phyloP scores from a whole-genome alignment of 441 rosid species.

The Flueggea neowawraea region DNA sequence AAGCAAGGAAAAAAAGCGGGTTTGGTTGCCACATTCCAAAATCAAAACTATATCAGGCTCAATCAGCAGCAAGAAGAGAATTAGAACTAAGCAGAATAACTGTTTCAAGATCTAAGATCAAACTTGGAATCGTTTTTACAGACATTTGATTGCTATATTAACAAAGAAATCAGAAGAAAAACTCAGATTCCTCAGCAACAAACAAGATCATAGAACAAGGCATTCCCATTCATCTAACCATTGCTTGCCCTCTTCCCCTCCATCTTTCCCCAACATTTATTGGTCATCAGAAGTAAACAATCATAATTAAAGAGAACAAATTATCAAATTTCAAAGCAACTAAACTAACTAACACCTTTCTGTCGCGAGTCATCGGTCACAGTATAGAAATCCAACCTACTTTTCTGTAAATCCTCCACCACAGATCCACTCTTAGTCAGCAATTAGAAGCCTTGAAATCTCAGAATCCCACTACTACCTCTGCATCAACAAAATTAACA shows the following conservation, averaged over 20 bases:
- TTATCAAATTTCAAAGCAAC: conserved; percentile 30
- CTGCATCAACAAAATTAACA: conserved; percentile 22
- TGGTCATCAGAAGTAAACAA: conserved; percentile 19
- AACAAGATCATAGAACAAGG: conserved; percentile 23
- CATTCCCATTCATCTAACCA: conserved; percentile 15
- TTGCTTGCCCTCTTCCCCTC: conserved; percentile 19
- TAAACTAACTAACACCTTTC: conserved; percentile 21
- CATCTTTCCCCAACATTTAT: conserved; percentile 14
- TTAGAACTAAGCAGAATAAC: too few species aligned
- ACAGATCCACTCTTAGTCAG: conserved; percentile 17
- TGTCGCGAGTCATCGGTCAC: conserved; percentile 5
- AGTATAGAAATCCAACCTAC: background rate
- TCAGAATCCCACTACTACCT: conserved; percentile 27
- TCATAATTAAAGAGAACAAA: conserved; percentile 24
- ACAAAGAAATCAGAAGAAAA: background rate
- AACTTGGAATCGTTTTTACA: too few species aligned
- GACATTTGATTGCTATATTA: too few species aligned
- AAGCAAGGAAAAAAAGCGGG: too few species aligned
- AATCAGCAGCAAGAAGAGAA: too few species aligned
- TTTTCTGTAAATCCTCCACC: conserved; percentile 22
- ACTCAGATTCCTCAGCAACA: background rate
- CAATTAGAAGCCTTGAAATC: conserved; percentile 22
- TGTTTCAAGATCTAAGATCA: too few species aligned
- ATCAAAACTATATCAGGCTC: too few species aligned
- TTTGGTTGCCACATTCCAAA: too few species aligned